Base-by-base conservation (phyloP, 2,329 filamentous ascomycete species). In the Alternaria triticina region DNA sequence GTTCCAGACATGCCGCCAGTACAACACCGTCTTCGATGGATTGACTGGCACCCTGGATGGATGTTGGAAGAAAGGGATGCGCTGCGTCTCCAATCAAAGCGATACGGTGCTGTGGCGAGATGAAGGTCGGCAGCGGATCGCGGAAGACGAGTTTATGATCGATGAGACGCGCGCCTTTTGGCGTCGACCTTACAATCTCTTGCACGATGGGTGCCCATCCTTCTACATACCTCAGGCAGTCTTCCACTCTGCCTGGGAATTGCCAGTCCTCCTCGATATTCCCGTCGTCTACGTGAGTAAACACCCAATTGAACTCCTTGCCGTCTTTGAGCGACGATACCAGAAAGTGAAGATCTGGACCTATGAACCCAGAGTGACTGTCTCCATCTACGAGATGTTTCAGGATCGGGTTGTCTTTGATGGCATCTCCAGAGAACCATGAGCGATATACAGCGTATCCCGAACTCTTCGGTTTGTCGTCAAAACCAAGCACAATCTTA, bases 141-240 rank as follows among this genome's bases (percentile, higher is more conserved):
- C 85, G 80, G 61, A 84, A 86, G 58, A 84, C 84, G 36, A 87
- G 83, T 64, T 86, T 86, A 82, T 85, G 86, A 70, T 86, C 84
- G n/a, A 87, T 80, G 25, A 83, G 64, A 13, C 74, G 64, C 6
- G 66, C 74, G 22, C 64, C 61, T 46, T 72, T 72, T 4, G 78
- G 77, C 13, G 80, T 81, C 40, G 71, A 66, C 28, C 72, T 73
- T 20, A 79, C 72, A 44, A 79, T 75, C 44, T 76, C 74, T 22
- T 72, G 67, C 6, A 76, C 71, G 22, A 76, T 70, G 0, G 74
- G 72, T 25, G 74, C 70, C 74, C 73, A 78, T 6, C 71, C 74
- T 46, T 77, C 68, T 1, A 78, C 71, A 30, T 74, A 75, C 57
- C 73, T 73, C 11, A 76, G 49, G 46, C 74, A 77, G 36, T 79